Conservation (phyloP, 306 rosid genomes). For the Cyamopsis tetragonoloba region DNA sequence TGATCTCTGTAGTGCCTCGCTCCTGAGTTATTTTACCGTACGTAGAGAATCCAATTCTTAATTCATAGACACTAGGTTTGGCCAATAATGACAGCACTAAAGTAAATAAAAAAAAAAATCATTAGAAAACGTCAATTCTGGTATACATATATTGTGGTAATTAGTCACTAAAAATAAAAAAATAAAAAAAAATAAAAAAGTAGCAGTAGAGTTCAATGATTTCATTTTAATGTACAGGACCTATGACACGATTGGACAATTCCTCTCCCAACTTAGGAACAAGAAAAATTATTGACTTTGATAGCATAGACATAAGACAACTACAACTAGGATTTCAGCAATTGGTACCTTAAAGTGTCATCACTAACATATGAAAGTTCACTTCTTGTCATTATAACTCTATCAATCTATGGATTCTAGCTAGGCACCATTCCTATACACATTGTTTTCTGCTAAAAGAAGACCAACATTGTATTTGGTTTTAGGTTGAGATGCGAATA, state of each 20-base stretch:
- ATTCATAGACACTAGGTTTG: neutral
- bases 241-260: neutral
- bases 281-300: conserved; percentile 9
- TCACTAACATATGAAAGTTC: neutral
- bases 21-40: too few relatives aligned
- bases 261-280: neutral
- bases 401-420: conserved; percentile 8
- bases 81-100: neutral
- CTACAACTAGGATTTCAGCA: neutral
- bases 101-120: neutral
- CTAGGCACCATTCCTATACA: conserved; percentile 48
- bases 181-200: too few relatives aligned
- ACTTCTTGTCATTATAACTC: neutral
- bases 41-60: too few relatives aligned
- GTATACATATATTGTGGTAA: neutral
- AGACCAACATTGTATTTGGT: neutral
- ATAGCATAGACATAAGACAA: conserved; percentile 5
- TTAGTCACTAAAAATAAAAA: neutral
- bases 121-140: neutral
- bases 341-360: neutral
- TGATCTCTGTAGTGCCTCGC: too few relatives aligned
- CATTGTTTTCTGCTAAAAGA: conserved; percentile 40
- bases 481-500: too few relatives aligned
- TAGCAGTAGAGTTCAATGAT: neutral
- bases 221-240: neutral